Base-by-base conservation (phyloP, 2,329 filamentous ascomycete genomes). In the Sclerotinia borealis region DNA sequence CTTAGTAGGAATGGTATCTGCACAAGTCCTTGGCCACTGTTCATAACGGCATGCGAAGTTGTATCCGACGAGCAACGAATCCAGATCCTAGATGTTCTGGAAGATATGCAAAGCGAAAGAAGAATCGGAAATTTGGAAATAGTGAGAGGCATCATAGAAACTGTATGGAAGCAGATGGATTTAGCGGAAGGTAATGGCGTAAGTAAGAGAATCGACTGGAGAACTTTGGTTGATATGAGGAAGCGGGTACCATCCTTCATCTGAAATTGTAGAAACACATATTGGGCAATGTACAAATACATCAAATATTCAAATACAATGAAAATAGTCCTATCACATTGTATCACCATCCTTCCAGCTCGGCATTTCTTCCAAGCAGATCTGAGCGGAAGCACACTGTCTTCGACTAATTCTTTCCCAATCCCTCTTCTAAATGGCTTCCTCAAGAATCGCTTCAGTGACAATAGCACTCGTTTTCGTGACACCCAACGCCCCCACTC, bases 391-490 rank as follows among this genome's bases (percentile, higher is more conserved):
- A 27, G 54, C 37, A 68, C 66, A 11, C 64, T 62, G n/a, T 71
- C 68, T 25, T 66, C 55, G 8, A 64, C 56, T 43, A 43, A 63
- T 59, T 65, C 66, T 36, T 64, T 39, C 8, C 69, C 70, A 64
- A 85, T 83, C 0, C 82, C 82, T 31, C 83, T 76, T 59, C 67
- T 76, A 22, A 22, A 72, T 75, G 2, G 83, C 84, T 67, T 85
- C 84, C 31, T 82, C 78, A 65, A 87, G 66, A 43, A 87, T 86
- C 0, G 76, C 76, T 47, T 77, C 74, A 0, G 83, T 86, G 3
- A 82, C 81, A 0, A 82, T 83, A 0, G 83, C 81, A 0, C 84
- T 84, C 50, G 87, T 80, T 11, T 84, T 75, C 2, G 78, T 81
- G 0, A 84, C 81, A 0, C 84, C 83, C 2, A 85, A 65, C 2